Conservation (phyloP, 129 eudicot genomes). For the Chrysanthemum makinoi region DNA sequence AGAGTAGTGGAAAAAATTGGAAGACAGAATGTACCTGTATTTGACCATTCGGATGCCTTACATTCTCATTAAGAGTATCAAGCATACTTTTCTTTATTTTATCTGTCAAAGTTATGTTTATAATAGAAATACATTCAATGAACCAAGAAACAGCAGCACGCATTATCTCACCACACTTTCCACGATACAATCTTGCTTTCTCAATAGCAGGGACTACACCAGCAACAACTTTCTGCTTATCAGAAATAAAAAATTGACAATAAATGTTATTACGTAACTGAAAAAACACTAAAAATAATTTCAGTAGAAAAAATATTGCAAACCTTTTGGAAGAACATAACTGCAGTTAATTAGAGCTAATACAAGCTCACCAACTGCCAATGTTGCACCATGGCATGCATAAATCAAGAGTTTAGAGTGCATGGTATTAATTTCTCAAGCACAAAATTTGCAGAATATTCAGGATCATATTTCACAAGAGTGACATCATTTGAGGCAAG, state of each 20-base stretch:
- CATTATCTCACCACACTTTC: slow-evolving; percentile 99
- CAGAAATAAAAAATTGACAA: slow-evolving; percentile 36
- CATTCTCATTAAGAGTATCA: slow-evolving; percentile 80
- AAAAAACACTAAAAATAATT: slow-evolving; percentile 9
- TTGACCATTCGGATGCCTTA: slow-evolving; percentile 90
- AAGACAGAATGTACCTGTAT: slow-evolving; percentile 60
- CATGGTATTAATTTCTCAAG: slow-evolving; percentile 81
- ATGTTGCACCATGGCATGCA: slow-evolving; percentile 98
- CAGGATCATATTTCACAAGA: slow-evolving; percentile 81
- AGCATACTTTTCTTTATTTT: slow-evolving; percentile 71
- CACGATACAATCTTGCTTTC: slow-evolving; percentile 94
- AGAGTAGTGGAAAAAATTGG: slow-evolving; percentile 5
- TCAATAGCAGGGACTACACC: slow-evolving; percentile 90
- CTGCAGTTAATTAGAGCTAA: slow-evolving; percentile 63
- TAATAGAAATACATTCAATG: slow-evolving; percentile 71
- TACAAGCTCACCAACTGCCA: slow-evolving; percentile 90
- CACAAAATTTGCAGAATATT: slow-evolving; percentile 67
- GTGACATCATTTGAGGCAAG: slow-evolving; percentile 80
- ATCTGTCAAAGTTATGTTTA: slow-evolving; percentile 57
- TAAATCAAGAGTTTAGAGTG: slow-evolving; percentile 87
- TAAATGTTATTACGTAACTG: background rate
- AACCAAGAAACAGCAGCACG: slow-evolving; percentile 94
- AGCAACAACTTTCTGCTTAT: slow-evolving; percentile 76
- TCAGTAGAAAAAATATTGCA: background rate
- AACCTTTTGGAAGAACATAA: slow-evolving; percentile 64